phyloP scores from a whole-genome alignment of 2,329 filamentous ascomycete genomes.

The Hypomyces rosellus region DNA sequence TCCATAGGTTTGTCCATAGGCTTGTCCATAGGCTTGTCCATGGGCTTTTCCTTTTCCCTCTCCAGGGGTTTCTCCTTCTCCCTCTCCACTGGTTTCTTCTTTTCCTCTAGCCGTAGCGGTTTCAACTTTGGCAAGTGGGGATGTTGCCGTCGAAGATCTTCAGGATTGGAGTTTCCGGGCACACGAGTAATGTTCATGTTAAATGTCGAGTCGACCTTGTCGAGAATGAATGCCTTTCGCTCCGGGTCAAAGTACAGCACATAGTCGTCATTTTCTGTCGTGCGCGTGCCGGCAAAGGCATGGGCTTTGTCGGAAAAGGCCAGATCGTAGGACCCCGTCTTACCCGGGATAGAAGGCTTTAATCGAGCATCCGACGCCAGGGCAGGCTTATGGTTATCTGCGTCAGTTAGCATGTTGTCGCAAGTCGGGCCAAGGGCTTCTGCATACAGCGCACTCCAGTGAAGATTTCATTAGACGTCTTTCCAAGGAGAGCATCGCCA shows the following conservation, averaged over 20 bases:
- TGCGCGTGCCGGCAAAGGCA: constrained; percentile 53
- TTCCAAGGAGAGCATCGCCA: constrained; percentile 54
- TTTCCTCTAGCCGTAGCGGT: constrained; percentile 20
- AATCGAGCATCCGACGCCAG: constrained; percentile 45
- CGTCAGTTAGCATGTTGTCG: constrained; percentile 8
- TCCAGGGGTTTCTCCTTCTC: neutral
- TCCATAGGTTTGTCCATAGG: neutral
- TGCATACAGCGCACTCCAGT: constrained; percentile 54
- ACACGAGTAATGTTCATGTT: constrained; percentile 77
- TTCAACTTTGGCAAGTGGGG: constrained; percentile 50
- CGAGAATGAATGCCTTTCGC: constrained; percentile 71
- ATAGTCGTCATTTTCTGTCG: constrained; percentile 50
- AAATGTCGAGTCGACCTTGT: constrained; percentile 74
- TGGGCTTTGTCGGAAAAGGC: constrained; percentile 52
- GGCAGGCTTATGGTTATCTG: constrained; percentile 58
- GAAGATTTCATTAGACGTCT: constrained; percentile 50
- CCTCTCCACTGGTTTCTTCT: constrained; percentile 6
- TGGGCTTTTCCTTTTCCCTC: neutral
- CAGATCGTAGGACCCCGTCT: constrained; percentile 50
- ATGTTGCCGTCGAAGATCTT: constrained; percentile 59
- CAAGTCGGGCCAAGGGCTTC: neutral
- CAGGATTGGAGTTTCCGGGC: constrained; percentile 57
- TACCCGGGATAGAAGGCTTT: constrained; percentile 43
- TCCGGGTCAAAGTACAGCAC: constrained; percentile 70
- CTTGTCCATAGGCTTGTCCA: neutral